Conservation (phyloP, 441 rosid species). For the Oxalis stricta region DNA sequence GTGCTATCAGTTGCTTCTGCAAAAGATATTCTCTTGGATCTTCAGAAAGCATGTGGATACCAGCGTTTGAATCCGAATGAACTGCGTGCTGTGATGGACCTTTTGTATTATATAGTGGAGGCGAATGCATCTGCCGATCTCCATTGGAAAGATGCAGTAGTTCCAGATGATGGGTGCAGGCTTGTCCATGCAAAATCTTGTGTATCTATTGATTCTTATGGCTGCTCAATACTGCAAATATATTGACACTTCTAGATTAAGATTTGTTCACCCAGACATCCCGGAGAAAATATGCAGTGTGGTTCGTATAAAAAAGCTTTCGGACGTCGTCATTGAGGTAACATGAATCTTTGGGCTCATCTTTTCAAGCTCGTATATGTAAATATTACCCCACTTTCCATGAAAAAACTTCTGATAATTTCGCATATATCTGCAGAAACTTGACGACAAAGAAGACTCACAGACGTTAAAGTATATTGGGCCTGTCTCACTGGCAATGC, state of each 20-base stretch:
- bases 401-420: constrained; percentile 1
- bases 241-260: constrained; percentile 68
- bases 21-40: constrained; percentile 54
- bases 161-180: constrained; percentile 96
- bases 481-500: constrained; percentile 34
- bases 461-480: constrained; percentile 52
- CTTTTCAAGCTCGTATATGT: neutral
- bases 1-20: constrained; percentile 65
- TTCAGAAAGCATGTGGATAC: constrained; percentile 79
- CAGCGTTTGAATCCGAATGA: constrained; percentile 92
- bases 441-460: constrained; percentile 38
- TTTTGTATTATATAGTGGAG: constrained; percentile 41
- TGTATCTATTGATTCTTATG: constrained; percentile 70
- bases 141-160: constrained; percentile 47
- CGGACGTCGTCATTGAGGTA: constrained; percentile 92
- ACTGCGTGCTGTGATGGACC: constrained; percentile 94
- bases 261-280: constrained; percentile 77
- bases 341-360: constrained; percentile 2
- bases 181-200: constrained; percentile 80
- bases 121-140: constrained; percentile 17
- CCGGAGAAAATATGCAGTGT: constrained; percentile 60
- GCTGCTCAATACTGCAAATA: constrained; percentile 59
- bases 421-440: constrained; percentile 42
- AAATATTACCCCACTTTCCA: neutral
- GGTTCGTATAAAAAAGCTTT: constrained; percentile 74